Evolutionary conservation across 2,329 filamentous ascomycete genomes (phyloP).

Genomic region (Teratosphaeriaceae sp.): DNA sequence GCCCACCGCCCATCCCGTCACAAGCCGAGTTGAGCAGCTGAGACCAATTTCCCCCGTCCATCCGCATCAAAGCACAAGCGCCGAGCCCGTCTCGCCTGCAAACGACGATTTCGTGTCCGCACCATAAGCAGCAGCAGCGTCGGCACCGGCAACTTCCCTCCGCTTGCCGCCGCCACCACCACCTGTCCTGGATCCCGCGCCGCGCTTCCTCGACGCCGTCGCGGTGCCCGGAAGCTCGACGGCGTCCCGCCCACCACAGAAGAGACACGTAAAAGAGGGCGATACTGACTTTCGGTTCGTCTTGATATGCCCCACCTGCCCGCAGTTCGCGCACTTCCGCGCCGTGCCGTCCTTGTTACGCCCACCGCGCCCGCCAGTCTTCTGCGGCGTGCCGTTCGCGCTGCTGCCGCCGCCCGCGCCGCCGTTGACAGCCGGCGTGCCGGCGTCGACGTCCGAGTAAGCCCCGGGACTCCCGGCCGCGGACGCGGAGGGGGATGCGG

Average conservation of each 20-base stretch:
- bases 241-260: background rate
- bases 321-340: constrained; percentile 96
- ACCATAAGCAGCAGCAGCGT: background rate
- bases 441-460: constrained; percentile 43
- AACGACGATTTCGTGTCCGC: background rate
- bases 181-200: background rate
- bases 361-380: constrained; percentile 38
- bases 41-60: background rate
- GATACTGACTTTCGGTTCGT: constrained; percentile 88
- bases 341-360: constrained; percentile 59
- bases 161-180: no score
- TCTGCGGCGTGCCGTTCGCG: constrained; percentile 19
- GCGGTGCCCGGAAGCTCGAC: background rate
- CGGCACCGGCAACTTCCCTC: no score
- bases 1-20: no score
- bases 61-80: background rate
- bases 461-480: constrained; percentile 38
- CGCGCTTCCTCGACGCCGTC: background rate
- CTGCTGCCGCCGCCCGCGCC: constrained; percentile 11
- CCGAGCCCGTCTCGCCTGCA: background rate
- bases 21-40: background rate
- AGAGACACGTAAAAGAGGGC: background rate
- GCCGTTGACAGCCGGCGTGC: background rate
- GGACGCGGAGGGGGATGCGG: constrained; percentile 38
- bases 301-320: constrained; percentile 95